phyloP scores from a whole-genome alignment of 768 basidiomycete species.

The Trametes gibbosa region DNA sequence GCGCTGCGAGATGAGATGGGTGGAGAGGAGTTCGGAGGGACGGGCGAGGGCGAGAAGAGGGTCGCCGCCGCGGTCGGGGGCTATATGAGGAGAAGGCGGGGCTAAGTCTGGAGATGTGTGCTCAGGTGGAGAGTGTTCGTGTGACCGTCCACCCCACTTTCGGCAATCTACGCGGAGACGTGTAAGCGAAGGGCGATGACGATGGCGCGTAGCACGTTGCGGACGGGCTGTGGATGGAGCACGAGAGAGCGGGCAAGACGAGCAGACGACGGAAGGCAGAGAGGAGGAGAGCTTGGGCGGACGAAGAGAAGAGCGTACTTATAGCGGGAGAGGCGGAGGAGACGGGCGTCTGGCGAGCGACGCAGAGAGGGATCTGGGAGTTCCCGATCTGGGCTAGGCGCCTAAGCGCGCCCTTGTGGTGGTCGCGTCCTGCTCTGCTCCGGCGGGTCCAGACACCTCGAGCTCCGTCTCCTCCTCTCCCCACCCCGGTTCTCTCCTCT shows the following conservation, averaged over 20 bases:
- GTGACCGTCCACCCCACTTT: conserved; percentile 18
- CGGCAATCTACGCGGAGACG: conserved; percentile 13
- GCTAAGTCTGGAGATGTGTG: neutral
- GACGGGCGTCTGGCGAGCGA: neutral
- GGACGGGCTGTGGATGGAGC: neutral
- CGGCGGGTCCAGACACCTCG: conserved; percentile 7
- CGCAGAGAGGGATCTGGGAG: neutral
- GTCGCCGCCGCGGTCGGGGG: neutral
- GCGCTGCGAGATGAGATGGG: neutral
- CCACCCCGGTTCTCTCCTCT: conserved; percentile 4
- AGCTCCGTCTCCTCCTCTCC: conserved; percentile 2
- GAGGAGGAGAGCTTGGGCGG: neutral
- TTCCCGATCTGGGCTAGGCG: conserved; percentile 4
- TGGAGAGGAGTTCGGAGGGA: neutral
- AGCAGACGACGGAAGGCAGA: neutral
- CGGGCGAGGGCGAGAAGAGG: neutral
- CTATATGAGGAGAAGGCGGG: conserved; percentile 3
- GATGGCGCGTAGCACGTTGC: neutral
- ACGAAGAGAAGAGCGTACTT: neutral
- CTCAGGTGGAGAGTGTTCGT: conserved; percentile 14
- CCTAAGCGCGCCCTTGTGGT: neutral
- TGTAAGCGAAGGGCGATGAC: neutral
- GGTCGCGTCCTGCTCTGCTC: neutral
- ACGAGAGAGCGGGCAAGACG: neutral
- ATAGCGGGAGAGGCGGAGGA: neutral